Base-by-base conservation (phyloP, 768 basidiomycete genomes). In the Suillus brevipes region DNA sequence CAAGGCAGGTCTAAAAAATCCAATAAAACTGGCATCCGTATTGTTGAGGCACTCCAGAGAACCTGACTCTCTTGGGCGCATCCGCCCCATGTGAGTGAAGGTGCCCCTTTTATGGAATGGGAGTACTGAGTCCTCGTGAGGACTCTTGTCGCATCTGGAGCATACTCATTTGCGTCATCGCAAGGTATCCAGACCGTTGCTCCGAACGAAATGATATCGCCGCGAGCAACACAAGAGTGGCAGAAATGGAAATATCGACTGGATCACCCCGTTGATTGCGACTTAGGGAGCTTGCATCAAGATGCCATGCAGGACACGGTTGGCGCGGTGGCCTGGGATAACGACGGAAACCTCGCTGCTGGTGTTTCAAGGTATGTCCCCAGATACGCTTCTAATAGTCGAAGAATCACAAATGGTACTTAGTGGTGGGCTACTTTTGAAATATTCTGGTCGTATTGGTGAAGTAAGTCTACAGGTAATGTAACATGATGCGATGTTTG, bases 381-480 rank as follows among this genome's bases (percentile, higher is more conserved):
- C 45, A 40, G 10, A 60, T 6, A 53, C n/a, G 10, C 34, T 64
- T 36, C 50, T 49, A 16, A 16, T 28, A 61, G 37, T 62, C 55
- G 31, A 34, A n/a, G 25, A 25, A 18, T 63, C n/a, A 63, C 16
- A 47, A 36, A 13, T 28, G 23, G 16, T n/a, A 28, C 57, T 43
- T 64, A 94, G 92, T 67, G 92, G 92, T 6, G 92, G 92, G 0
- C 74, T 94, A n/a, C 78, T 94, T 60, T 81, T 94, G 62, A 94
- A 94, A 73, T 75, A 81, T 57, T 81, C 90, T 4, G 92, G 92
- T 14, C 80, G 92, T 56, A 74, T 93, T 4, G 93, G 92, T 36
- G 91, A 94, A 80, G 91, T 91, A 49, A 67, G 70, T 60, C 16
- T 37, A 38, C 42, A 38, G 37, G 43, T 13, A 38, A 12, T 57